These are phyloP conservation scores for Groenewaldozyma tartarivorans DNA, from an alignment of 805 yeast species.

Conservation along the genomic window DNA sequence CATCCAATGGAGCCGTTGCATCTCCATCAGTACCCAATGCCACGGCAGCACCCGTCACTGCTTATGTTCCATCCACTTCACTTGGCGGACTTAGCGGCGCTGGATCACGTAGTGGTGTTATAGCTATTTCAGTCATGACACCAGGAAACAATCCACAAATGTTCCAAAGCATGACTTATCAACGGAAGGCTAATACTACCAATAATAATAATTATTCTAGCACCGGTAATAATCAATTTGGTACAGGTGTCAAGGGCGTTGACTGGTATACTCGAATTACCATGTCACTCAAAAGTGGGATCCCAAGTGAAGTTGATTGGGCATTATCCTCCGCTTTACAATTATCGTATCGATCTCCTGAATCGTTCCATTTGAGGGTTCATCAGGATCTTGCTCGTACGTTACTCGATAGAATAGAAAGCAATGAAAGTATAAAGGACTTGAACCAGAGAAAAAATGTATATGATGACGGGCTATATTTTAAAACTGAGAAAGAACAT, in stretches of 20 bases:
- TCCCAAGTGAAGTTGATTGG: constrained; percentile 63
- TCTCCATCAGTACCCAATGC: not conserved
- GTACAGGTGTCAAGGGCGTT: constrained; percentile 43
- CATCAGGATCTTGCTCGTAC: constrained; percentile 31
- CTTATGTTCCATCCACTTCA: no score
- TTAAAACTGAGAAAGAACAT: constrained; percentile 12
- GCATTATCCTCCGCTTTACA: constrained; percentile 47
- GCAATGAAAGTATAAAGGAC: constrained; percentile 3
- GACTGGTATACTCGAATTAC: constrained; percentile 55
- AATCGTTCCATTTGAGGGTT: constrained; percentile 37
- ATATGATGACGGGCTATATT: constrained; percentile 16
- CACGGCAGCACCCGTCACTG: not conserved
- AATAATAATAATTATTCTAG: constrained; percentile 1
- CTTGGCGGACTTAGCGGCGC: no score
- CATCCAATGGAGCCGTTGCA: not conserved
- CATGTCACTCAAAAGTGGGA: constrained; percentile 58
- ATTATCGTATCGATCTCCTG: constrained; percentile 40
- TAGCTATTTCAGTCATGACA: constrained; percentile 26
- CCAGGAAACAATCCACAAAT: constrained; percentile 25
- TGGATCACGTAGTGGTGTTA: constrained; percentile 10
- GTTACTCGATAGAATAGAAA: constrained; percentile 28
- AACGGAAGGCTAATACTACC: constrained; percentile 2
- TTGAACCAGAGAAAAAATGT: constrained; percentile 24
- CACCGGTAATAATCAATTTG: constrained; percentile 15
- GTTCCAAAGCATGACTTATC: constrained; percentile 20